phyloP scores from a whole-genome alignment of 2,329 filamentous ascomycete species.

The Claviceps purpurea region DNA sequence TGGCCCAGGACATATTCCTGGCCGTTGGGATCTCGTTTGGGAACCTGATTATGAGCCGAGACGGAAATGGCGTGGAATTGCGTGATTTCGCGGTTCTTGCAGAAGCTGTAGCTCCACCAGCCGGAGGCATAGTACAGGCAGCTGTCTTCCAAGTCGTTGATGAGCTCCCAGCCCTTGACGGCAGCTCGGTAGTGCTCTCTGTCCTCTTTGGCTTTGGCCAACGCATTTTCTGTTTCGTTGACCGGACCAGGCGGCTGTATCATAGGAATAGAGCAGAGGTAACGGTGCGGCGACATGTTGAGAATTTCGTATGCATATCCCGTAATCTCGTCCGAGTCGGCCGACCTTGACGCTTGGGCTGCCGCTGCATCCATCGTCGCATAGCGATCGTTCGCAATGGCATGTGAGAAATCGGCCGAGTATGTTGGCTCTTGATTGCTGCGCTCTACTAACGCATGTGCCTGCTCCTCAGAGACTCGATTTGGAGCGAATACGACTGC shows the following conservation, averaged over 20 bases:
- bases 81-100: conserved; percentile 74
- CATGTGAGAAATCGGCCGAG: conserved; percentile 26
- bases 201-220: conserved; percentile 61
- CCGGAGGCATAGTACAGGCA: conserved; percentile 75
- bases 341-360: conserved; percentile 10
- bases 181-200: conserved; percentile 68
- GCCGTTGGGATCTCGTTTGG: conserved; percentile 61
- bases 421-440: conserved; percentile 22
- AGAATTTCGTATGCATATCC: conserved; percentile 53
- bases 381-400: conserved; percentile 21
- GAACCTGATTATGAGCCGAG: conserved; percentile 53
- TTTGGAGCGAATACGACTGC: conserved; percentile 64
- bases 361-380: background rate
- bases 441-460: conserved; percentile 43
- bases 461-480: conserved; percentile 59
- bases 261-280: conserved; percentile 73
- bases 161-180: conserved; percentile 64
- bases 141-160: conserved; percentile 64
- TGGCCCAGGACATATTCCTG: conserved; percentile 66
- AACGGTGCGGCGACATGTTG: conserved; percentile 53
- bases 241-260: conserved; percentile 44
- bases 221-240: conserved; percentile 52
- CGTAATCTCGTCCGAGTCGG: conserved; percentile 18
- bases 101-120: conserved; percentile 96
- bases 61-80: conserved; percentile 79